Base-by-base conservation (phyloP, 2,329 filamentous ascomycete genomes). In the Cladophialophora carrionii region DNA sequence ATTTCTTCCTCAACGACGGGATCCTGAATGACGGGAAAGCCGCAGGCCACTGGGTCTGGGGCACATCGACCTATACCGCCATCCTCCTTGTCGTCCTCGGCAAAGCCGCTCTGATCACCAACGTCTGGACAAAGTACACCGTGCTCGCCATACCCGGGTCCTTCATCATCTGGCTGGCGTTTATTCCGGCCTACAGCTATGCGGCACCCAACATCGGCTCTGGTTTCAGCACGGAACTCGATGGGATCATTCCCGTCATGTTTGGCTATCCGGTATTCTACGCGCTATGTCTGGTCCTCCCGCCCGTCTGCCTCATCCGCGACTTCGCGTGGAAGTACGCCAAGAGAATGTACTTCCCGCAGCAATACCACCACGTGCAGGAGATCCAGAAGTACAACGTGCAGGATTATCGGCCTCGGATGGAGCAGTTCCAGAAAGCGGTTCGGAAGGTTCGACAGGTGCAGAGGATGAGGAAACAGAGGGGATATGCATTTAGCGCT, bases 361-460 rank as follows among this genome's bases (percentile, higher is more conserved):
- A 97, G 79, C 88, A 91, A 51, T 99, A 99, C 75, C 95, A 99
- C 73, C 95, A 99, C 77, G 95, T 99, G 69, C 95, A 99, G 79
- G 95, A 99, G 81, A 99, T 99, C 72, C 95, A 99, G 78, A 99
- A 99, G 80, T 99, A 98, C 81, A 99, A 99, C 74, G 96, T 99
- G 66, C 95, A 99, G 80, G 95, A 99, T 80, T 99, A 99, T 79
- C 85, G 95, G 75, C 95, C 95, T 68, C 88, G 95, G 75, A 99
- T 99, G 95, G 95, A 99, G 75, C 95, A 99, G 80, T 99, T 99
- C 83, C 95, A 99, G 80, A 99, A 99, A 80, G 95, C 95, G 24
- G 98, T 99, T 75, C 90, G 95, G 74, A 99, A 99, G 81, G 95
- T 99, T 60, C 88, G 95, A 58, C 95, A 99, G 79, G 95, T 98